A percentile compares a stretch with the other conserved stretches of the same genome.
Evolutionary conservation across 805 yeast species (phyloP).

Genomic region (Kluyveromyces starmeri): DNA sequence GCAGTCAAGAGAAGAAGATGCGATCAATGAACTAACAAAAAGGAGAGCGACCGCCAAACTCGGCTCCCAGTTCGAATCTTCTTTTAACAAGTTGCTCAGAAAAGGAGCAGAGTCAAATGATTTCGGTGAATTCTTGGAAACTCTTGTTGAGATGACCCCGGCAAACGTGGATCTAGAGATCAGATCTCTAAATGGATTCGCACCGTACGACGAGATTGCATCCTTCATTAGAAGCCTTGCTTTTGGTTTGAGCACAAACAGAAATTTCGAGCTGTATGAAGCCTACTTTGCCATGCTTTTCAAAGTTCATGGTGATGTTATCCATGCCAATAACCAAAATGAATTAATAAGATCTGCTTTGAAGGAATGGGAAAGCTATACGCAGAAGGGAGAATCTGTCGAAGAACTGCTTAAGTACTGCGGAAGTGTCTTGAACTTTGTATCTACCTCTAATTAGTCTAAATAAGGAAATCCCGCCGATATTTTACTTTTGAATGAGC

Average conservation of each 20-base stretch:
- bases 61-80: conserved; percentile 50
- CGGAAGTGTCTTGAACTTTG: conserved; percentile 64
- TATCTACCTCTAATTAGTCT: conserved; percentile 24
- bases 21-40: conserved; percentile 24
- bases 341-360: conserved; percentile 39
- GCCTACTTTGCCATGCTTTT: conserved; percentile 72
- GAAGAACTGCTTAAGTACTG: conserved; percentile 71
- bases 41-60: conserved; percentile 26
- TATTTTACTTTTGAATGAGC: background rate
- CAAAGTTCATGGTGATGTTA: conserved; percentile 74
- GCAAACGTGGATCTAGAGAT: conserved; percentile 78
- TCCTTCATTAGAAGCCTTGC: conserved; percentile 61
- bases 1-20: conserved; percentile 12
- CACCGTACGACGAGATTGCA: conserved; percentile 60
- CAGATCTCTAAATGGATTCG: conserved; percentile 58
- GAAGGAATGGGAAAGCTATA: conserved; percentile 39
- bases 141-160: conserved; percentile 58
- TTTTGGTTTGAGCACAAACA: conserved; percentile 45
- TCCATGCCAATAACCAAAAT: conserved; percentile 35
- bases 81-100: conserved; percentile 59
- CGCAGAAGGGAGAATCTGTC: conserved; percentile 39
- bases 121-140: conserved; percentile 43
- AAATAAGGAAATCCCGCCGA: background rate
- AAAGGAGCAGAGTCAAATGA: conserved; percentile 36
- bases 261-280: conserved; percentile 68